These are phyloP conservation scores for Atkinsonella texensis DNA, from an alignment of 2,329 filamentous ascomycete genomes.

Conservation along the genomic window DNA sequence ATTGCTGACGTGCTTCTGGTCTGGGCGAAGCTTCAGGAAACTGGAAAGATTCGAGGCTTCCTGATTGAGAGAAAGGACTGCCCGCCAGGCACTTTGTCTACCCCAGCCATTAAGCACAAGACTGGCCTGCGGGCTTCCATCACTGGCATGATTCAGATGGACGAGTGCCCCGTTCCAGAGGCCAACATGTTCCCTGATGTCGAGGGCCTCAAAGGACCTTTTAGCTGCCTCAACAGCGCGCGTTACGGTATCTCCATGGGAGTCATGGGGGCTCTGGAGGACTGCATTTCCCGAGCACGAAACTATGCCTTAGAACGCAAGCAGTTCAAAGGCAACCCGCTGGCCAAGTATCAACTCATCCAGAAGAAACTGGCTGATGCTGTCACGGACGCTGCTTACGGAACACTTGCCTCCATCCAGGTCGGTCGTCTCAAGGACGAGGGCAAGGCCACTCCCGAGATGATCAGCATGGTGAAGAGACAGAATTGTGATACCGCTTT, in stretches of 20 bases:
- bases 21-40: conserved; percentile 87
- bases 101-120: conserved; percentile 88
- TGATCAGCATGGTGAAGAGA: conserved; percentile 94
- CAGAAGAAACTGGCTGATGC: conserved; percentile 98
- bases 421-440: conserved; percentile 89
- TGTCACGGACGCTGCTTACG: conserved; percentile 78
- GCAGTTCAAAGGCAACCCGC: conserved; percentile 91
- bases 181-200: conserved; percentile 91
- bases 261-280: conserved; percentile 86
- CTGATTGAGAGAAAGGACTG: conserved; percentile 76
- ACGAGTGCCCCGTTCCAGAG: conserved; percentile 75
- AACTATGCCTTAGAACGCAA: conserved; percentile 84
- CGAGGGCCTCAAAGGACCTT: conserved; percentile 78
- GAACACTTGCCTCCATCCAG: conserved; percentile 79
- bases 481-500: conserved; percentile 94
- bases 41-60: conserved; percentile 90
- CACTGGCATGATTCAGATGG: conserved; percentile 96
- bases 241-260: conserved; percentile 90
- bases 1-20: conserved; percentile 77
- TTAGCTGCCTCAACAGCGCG: conserved; percentile 88
- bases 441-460: conserved; percentile 79
- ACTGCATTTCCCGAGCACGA: conserved; percentile 70
- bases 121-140: conserved; percentile 85
- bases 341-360: conserved; percentile 91
- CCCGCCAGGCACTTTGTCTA: conserved; percentile 79